These are phyloP conservation scores for Fraxinus sp. DNA, from an alignment of 305 asterid species.

Conservation along the genomic window DNA sequence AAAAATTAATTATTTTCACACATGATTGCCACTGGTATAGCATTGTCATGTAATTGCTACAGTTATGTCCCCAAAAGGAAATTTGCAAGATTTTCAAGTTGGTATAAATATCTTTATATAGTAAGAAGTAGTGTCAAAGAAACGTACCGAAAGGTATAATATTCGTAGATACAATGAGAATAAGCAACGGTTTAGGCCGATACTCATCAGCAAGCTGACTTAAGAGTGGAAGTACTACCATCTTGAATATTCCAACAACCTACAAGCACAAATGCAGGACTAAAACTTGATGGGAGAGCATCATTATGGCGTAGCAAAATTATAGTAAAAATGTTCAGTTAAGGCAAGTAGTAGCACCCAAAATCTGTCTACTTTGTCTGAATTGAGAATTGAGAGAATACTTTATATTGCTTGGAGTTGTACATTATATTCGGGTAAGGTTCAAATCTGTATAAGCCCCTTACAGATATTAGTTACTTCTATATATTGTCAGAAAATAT, in stretches of 20 bases:
- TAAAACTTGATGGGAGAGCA: background rate
- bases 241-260: constrained; percentile 87
- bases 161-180: constrained; percentile 70
- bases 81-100: background rate
- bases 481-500: background rate
- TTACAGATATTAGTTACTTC: background rate
- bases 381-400: background rate
- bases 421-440: background rate
- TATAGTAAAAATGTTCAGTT: background rate
- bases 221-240: constrained; percentile 77
- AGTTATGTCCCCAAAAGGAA: background rate
- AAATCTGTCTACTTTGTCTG: background rate
- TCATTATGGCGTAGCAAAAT: background rate
- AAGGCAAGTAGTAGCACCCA: background rate
- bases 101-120: background rate
- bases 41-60: background rate
- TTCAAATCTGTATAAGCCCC: background rate
- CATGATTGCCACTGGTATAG: background rate
- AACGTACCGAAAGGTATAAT: constrained; percentile 80
- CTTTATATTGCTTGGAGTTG: background rate
- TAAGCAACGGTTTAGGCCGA: constrained; percentile 92
- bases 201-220: constrained; percentile 92
- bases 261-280: constrained; percentile 29
- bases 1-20: background rate
- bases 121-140: background rate